Conservation (phyloP, 2,329 filamentous ascomycete species). For the Chrysoporthe puriensis region DNA sequence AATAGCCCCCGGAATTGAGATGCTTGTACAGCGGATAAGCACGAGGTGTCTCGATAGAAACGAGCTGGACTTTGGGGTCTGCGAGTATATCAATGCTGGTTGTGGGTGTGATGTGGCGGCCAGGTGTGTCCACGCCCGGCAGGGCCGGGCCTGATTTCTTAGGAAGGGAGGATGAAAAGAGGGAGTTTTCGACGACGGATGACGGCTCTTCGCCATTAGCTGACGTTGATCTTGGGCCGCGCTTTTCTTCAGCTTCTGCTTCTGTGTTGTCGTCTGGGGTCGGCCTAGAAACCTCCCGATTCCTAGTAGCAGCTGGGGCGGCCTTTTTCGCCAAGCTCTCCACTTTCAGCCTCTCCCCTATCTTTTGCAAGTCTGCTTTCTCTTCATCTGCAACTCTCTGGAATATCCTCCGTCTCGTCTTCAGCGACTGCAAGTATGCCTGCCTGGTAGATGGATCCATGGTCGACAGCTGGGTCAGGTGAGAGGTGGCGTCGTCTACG, state of each 20-base stretch:
- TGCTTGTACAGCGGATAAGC: slow-evolving; percentile 80
- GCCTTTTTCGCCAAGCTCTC: slow-evolving; percentile 18
- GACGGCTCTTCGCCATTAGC: slow-evolving; percentile 7
- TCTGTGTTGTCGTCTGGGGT: background rate
- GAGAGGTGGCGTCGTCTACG: slow-evolving; percentile 76
- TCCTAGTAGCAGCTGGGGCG: background rate
- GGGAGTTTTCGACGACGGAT: background rate
- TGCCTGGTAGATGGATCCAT: slow-evolving; percentile 61
- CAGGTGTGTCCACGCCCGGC: slow-evolving; percentile 31
- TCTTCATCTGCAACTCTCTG: slow-evolving; percentile 46
- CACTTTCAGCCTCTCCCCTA: slow-evolving; percentile 29
- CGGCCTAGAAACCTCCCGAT: background rate
- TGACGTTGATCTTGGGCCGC: background rate
- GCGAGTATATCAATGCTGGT: slow-evolving; percentile 42
- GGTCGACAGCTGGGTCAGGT: slow-evolving; percentile 65
- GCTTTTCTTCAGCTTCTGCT: slow-evolving; percentile 4
- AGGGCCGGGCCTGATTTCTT: background rate
- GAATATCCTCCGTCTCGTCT: slow-evolving; percentile 46
- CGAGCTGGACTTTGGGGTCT: slow-evolving; percentile 22
- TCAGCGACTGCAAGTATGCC: slow-evolving; percentile 65
- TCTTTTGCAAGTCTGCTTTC: slow-evolving; percentile 39
- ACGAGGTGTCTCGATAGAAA: slow-evolving; percentile 40
- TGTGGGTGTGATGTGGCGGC: slow-evolving; percentile 48
- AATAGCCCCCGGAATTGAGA: slow-evolving; percentile 79
- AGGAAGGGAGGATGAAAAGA: slow-evolving; percentile 11